Evolutionary conservation across 768 basidiomycete species (phyloP).

Genomic region (Megacollybia marginata): DNA sequence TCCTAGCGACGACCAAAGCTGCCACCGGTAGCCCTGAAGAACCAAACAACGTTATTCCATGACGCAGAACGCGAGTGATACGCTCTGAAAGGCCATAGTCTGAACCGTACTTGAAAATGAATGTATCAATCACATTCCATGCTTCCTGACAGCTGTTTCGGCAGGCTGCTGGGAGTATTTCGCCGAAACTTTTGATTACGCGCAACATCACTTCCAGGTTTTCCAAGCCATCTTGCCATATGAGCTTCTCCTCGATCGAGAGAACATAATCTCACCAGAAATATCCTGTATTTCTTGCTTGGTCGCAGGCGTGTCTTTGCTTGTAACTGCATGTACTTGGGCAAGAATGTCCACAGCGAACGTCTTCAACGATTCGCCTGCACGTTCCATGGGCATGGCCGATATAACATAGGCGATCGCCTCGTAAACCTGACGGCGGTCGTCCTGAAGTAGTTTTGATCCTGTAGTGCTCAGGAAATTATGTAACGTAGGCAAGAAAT

Average conservation of each 20-base stretch:
- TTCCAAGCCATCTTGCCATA: slow-evolving; percentile 67
- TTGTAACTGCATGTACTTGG: slow-evolving; percentile 59
- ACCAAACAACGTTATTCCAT: slow-evolving; percentile 79
- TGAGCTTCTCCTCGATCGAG: neutral
- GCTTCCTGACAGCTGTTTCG: slow-evolving; percentile 70
- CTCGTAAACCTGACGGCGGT: slow-evolving; percentile 88
- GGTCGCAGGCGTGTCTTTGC: slow-evolving; percentile 44
- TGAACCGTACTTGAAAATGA: slow-evolving; percentile 72
- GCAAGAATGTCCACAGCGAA: slow-evolving; percentile 84
- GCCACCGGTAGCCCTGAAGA: slow-evolving; percentile 57
- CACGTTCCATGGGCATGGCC: slow-evolving; percentile 85
- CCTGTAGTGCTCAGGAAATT: slow-evolving; percentile 80
- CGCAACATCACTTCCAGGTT: slow-evolving; percentile 89
- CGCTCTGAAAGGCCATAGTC: slow-evolving; percentile 77
- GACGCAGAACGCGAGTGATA: slow-evolving; percentile 74
- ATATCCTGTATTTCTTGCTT: slow-evolving; percentile 66
- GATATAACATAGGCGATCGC: slow-evolving; percentile 94
- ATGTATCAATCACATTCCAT: slow-evolving; percentile 76
- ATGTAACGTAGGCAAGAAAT: slow-evolving; percentile 88
- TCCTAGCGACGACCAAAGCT: slow-evolving; percentile 62
- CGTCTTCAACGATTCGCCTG: slow-evolving; percentile 77
- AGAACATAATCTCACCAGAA: slow-evolving; percentile 44
- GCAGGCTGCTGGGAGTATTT: slow-evolving; percentile 76
- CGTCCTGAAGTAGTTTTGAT: slow-evolving; percentile 74
- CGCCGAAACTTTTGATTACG: slow-evolving; percentile 75